These are phyloP conservation scores for Asterella californica DNA, from an alignment of 225 moss, liverwort and hornwort genomes.

Conservation along the genomic window DNA sequence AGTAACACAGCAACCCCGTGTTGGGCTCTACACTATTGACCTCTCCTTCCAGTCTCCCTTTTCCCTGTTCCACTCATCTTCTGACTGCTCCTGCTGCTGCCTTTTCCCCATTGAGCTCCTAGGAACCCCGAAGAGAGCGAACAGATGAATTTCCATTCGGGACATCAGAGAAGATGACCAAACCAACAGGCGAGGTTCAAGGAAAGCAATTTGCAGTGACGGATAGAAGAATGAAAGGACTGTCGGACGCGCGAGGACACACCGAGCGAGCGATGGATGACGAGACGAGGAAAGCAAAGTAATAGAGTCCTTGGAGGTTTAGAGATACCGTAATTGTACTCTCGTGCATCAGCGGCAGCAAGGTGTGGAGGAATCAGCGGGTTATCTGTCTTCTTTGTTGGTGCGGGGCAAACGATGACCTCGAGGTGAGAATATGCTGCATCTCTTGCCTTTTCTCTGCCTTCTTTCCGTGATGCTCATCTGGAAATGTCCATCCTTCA, in stretches of 20 bases:
- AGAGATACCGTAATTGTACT: conserved; percentile 10
- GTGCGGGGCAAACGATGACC: conserved; percentile 37
- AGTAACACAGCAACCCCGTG: neutral
- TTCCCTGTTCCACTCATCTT: neutral
- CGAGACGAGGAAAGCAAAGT: neutral
- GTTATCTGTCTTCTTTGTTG: neutral
- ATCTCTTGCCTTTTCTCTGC: neutral
- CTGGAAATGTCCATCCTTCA: neutral
- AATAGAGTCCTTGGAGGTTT: conserved; percentile 8
- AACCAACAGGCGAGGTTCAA: neutral
- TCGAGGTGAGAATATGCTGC: conserved; percentile 17
- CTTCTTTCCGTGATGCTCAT: conserved; percentile 1
- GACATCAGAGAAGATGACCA: conserved; percentile 1
- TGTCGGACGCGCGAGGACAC: neutral
- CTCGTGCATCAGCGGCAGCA: neutral
- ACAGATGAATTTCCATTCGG: neutral
- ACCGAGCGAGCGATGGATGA: neutral
- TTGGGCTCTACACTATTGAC: neutral
- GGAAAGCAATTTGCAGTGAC: neutral
- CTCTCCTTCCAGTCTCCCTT: neutral
- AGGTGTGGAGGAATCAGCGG: conserved; percentile 25
- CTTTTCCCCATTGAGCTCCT: neutral
- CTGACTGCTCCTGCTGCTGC: neutral
- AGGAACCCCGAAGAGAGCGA: neutral
- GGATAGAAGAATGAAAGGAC: neutral